phyloP scores from a whole-genome alignment of 768 basidiomycete genomes.

The Phanerodontia chrysosporium region DNA sequence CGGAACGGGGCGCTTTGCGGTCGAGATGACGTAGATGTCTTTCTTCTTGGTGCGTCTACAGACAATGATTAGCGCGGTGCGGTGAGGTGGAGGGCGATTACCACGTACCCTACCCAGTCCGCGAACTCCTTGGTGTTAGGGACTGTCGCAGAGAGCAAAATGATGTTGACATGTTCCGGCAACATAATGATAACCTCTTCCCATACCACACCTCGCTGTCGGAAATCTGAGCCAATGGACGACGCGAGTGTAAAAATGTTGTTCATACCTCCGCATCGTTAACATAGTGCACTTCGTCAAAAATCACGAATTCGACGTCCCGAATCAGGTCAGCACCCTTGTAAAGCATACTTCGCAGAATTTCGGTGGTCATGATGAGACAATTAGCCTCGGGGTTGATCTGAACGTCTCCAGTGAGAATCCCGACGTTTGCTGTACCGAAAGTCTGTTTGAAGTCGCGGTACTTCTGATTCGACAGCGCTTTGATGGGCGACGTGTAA shows the following conservation, averaged over 20 bases:
- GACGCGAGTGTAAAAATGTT: background rate
- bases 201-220: conserved; percentile 97
- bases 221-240: background rate
- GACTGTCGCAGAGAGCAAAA: conserved; percentile 93
- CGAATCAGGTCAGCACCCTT: conserved; percentile 98
- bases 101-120: conserved; percentile 90
- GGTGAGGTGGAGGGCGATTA: conserved; percentile 22
- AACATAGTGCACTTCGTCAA: conserved; percentile 99
- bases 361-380: conserved; percentile 97
- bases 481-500: conserved; percentile 98
- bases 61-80: background rate
- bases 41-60: conserved; percentile 95
- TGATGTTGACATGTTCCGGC: conserved; percentile 97
- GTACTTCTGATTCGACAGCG: conserved; percentile 97
- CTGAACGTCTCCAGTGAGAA: conserved; percentile 97
- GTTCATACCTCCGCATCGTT: conserved; percentile 89
- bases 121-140: conserved; percentile 98
- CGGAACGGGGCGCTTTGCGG: conserved; percentile 92
- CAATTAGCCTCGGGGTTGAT: conserved; percentile 98
- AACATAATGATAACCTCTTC: conserved; percentile 99
- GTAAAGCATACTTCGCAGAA: conserved; percentile 96
- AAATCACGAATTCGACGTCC: conserved; percentile 99
- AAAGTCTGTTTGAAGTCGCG: conserved; percentile 98
- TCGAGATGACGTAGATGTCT: conserved; percentile 98
- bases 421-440: conserved; percentile 86